A percentile compares a stretch with the other conserved stretches of the same genome.
Conservation (phyloP, 305 asterid species). For the Solanum hybrid region DNA sequence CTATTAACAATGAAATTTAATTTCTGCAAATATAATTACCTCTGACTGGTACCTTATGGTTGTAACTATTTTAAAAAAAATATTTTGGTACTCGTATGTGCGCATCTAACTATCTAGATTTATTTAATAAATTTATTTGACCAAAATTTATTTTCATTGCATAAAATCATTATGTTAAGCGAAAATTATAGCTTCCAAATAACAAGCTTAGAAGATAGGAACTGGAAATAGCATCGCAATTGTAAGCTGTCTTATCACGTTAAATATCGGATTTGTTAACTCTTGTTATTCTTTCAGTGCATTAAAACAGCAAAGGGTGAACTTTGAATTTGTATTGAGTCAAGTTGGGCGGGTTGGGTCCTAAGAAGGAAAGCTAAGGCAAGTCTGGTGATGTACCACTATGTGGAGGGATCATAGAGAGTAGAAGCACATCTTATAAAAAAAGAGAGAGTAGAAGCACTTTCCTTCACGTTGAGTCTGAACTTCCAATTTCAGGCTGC, state of each 20-base stretch:
- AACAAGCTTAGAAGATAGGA: not conserved
- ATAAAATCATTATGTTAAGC: not conserved
- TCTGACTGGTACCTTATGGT: not conserved
- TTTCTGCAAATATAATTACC: not conserved
- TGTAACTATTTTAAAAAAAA: not conserved
- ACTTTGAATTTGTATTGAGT: not conserved
- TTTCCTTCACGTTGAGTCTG: not conserved
- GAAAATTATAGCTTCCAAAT: not conserved
- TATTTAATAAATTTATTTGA: not conserved
- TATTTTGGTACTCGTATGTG: not conserved
- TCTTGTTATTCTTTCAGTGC: not conserved
- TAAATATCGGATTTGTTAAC: not conserved
- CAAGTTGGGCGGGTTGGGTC: not conserved
- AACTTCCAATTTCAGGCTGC: not conserved
- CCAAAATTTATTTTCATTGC: not conserved
- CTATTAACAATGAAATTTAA: not conserved
- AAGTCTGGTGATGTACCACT: not conserved
- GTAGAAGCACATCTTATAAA: not conserved
- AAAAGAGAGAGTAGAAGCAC: not conserved
- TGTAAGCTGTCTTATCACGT: not conserved
- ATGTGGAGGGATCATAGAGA: not conserved
- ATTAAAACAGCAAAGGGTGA: not conserved
- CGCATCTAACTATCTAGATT: not conserved
- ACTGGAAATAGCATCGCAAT: not conserved
- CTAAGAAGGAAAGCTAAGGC: not conserved